A percentile compares a stretch with the other conserved stretches of the same genome.
phyloP scores from a whole-genome alignment of 1,139 yeast species.

The Lodderomyces orthopsilosis region DNA sequence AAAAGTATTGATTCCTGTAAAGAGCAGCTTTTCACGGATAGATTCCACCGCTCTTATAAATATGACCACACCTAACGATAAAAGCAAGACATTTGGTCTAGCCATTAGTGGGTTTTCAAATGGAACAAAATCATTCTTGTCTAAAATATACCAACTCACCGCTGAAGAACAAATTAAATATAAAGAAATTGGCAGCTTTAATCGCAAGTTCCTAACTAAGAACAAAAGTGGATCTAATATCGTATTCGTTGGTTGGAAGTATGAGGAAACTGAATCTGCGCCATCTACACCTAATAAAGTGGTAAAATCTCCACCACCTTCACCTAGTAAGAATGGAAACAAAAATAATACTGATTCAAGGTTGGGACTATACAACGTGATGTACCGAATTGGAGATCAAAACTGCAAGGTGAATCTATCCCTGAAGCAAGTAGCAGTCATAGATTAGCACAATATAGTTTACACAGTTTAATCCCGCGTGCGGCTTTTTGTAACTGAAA shows the following conservation, averaged over 20 bases:
- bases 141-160: constrained; percentile 18
- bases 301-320: background rate
- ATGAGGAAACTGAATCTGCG: background rate
- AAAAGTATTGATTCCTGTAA: constrained; percentile 6
- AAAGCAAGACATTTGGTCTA: constrained; percentile 17
- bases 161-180: constrained; percentile 12
- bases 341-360: background rate
- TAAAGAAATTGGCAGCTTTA: constrained; percentile 19
- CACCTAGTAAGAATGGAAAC: background rate
- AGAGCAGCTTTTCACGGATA: constrained; percentile 11
- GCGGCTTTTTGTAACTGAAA: constrained; percentile 3
- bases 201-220: constrained; percentile 18
- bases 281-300: background rate
- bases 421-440: constrained; percentile 10
- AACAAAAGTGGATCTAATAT: constrained; percentile 10
- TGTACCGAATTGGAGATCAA: constrained; percentile 13
- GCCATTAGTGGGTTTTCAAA: constrained; percentile 14
- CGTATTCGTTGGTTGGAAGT: constrained; percentile 20
- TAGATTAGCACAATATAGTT: too few species aligned
- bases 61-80: constrained; percentile 10
- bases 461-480: background rate
- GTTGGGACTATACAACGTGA: constrained; percentile 8
- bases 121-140: constrained; percentile 10
- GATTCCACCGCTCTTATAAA: constrained; percentile 13
- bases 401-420: constrained; percentile 10